Percentiles rank a stretch among this genome's conserved stretches.
Evolutionary conservation across 306 rosid genomes (phyloP).

Genomic region (Rosa persica): DNA sequence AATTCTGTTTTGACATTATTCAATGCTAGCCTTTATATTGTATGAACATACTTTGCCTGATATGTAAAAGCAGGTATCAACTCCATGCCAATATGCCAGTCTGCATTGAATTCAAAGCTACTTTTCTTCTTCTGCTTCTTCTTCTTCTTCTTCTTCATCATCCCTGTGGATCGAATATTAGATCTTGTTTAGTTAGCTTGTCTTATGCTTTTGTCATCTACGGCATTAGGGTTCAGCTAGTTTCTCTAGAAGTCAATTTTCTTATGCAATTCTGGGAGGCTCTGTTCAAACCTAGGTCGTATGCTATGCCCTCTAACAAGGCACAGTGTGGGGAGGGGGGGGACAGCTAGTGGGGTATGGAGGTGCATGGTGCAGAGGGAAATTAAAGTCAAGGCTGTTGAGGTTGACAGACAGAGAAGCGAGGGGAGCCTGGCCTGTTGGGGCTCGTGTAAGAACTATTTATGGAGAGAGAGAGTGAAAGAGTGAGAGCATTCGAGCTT

Average conservation of each 20-base stretch:
- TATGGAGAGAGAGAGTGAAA: background rate
- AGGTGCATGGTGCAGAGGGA: constrained; percentile 6
- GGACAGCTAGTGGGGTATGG: constrained; percentile 6
- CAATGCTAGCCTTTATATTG: background rate
- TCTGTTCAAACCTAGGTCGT: constrained; percentile 1
- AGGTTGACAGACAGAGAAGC: background rate
- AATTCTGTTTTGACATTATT: background rate
- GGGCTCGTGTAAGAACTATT: constrained; percentile 8
- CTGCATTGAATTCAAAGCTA: background rate
- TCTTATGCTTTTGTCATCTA: constrained; percentile 11
- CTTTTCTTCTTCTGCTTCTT: background rate
- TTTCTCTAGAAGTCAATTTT: background rate
- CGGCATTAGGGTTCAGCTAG: background rate
- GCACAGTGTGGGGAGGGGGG: constrained; percentile 1
- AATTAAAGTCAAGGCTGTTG: background rate
- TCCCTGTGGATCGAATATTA: background rate
- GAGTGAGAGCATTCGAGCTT: background rate
- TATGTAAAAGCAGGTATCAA: background rate
- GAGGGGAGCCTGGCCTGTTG: background rate
- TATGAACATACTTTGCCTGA: background rate
- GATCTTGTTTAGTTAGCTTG: background rate
- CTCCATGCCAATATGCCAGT: background rate
- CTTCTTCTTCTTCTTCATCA: background rate
- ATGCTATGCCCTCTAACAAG: constrained; percentile 4
- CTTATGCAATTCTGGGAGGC: constrained; percentile 2